These are phyloP conservation scores for Phytophthora lateralis DNA, from an alignment of 352 stramenopile genomes.

Conservation along the genomic window DNA sequence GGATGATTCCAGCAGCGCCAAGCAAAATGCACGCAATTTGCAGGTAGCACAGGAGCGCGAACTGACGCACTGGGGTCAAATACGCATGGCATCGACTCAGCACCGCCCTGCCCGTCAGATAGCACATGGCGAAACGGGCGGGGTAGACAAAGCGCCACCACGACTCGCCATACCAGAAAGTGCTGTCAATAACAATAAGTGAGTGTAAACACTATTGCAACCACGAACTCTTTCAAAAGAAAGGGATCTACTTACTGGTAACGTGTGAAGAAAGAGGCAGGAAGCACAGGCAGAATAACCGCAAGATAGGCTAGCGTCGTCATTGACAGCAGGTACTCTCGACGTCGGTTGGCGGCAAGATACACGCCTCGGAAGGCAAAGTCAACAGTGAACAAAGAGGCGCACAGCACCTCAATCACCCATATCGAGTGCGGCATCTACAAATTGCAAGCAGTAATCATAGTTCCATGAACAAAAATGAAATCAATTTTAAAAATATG, in stretches of 20 bases:
- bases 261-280: constrained; percentile 70
- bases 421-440: constrained; percentile 76
- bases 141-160: constrained; percentile 88
- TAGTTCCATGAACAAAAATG: neutral
- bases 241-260: constrained; percentile 79
- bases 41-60: constrained; percentile 83
- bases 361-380: constrained; percentile 79
- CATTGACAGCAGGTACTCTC: constrained; percentile 71
- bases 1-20: constrained; percentile 79
- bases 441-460: constrained; percentile 2
- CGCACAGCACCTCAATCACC: constrained; percentile 70
- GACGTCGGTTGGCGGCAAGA: constrained; percentile 59
- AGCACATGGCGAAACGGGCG: constrained; percentile 84
- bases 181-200: constrained; percentile 40
- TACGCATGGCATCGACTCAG: constrained; percentile 79
- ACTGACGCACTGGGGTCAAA: constrained; percentile 82
- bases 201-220: neutral
- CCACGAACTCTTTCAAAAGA: neutral
- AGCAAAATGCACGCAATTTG: constrained; percentile 83
- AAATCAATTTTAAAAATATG: neutral
- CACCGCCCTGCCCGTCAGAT: constrained; percentile 74
- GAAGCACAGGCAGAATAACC: constrained; percentile 78
- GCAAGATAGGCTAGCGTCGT: constrained; percentile 56
- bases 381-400: constrained; percentile 64
- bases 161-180: constrained; percentile 75